These are phyloP conservation scores for Pelargonium nanum DNA, from an alignment of 345 rosid species.

Conservation along the genomic window DNA sequence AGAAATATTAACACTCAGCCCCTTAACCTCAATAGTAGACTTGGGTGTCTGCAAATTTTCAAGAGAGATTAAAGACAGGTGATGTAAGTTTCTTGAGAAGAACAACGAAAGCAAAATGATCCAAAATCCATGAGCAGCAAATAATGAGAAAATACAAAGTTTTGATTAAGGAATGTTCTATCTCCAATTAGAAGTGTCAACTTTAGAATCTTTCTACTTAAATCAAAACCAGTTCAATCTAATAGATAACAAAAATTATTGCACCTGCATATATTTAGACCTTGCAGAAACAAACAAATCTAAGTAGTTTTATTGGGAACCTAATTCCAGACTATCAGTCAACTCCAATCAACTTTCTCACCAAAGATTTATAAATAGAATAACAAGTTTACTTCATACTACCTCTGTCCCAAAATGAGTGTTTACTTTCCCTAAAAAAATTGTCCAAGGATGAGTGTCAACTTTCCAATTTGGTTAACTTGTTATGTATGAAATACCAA, in stretches of 20 bases:
- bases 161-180: neutral
- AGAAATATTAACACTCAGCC: conserved; percentile 55
- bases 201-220: neutral
- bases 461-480: no score
- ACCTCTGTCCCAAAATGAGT: no score
- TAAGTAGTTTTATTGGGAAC: neutral
- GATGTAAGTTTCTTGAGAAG: neutral
- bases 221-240: neutral
- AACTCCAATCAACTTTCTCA: neutral
- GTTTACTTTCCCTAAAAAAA: no score
- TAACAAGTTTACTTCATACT: neutral
- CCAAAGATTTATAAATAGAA: neutral
- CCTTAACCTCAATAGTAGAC: conserved; percentile 62
- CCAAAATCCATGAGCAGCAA: neutral
- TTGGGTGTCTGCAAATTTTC: conserved; percentile 56
- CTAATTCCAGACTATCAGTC: neutral
- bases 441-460: no score
- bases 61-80: conserved; percentile 4
- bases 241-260: no score
- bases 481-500: no score
- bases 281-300: neutral
- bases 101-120: neutral
- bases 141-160: neutral
- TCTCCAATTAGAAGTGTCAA: neutral
- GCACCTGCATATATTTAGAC: neutral